phyloP scores from a whole-genome alignment of 805 yeast species.

The Nakazawaea siamensis region DNA sequence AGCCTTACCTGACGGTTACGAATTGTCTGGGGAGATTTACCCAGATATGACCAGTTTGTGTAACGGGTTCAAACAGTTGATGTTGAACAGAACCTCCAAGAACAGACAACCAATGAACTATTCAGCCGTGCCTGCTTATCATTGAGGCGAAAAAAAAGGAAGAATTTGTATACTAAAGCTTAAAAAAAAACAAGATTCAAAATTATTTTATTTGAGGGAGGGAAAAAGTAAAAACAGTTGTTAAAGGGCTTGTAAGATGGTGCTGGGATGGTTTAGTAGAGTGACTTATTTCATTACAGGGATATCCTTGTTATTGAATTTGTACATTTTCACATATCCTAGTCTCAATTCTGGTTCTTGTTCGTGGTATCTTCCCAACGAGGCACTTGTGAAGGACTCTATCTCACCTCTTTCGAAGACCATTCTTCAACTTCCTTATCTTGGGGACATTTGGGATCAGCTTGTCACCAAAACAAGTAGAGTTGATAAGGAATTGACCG shows the following conservation, averaged over 20 bases:
- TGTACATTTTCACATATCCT: slow-evolving; percentile 72
- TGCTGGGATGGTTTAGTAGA: not conserved
- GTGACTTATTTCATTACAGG: slow-evolving; percentile 17
- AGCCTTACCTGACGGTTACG: slow-evolving; percentile 83
- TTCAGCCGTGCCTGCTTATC: too few species aligned
- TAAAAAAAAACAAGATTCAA: too few species aligned
- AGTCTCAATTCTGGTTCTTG: slow-evolving; percentile 47
- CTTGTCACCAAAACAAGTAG: slow-evolving; percentile 17
- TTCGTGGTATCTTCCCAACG: slow-evolving; percentile 42
- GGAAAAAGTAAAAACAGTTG: too few species aligned
- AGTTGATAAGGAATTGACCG: slow-evolving; percentile 12
- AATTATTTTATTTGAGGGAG: too few species aligned
- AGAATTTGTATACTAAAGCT: too few species aligned
- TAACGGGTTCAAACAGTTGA: slow-evolving; percentile 83
- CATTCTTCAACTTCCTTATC: slow-evolving; percentile 20
- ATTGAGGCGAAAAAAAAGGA: too few species aligned
- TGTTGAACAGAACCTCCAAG: slow-evolving; percentile 15
- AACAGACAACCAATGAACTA: not conserved
- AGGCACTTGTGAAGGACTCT: slow-evolving; percentile 14
- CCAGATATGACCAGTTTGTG: slow-evolving; percentile 86
- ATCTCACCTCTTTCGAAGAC: slow-evolving; percentile 11
- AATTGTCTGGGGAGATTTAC: slow-evolving; percentile 69
- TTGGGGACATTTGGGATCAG: slow-evolving; percentile 24
- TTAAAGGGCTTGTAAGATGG: too few species aligned
- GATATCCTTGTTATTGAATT: slow-evolving; percentile 40